phyloP scores from a whole-genome alignment of 2,329 filamentous ascomycete species.

The Fusarium goolgardi region DNA sequence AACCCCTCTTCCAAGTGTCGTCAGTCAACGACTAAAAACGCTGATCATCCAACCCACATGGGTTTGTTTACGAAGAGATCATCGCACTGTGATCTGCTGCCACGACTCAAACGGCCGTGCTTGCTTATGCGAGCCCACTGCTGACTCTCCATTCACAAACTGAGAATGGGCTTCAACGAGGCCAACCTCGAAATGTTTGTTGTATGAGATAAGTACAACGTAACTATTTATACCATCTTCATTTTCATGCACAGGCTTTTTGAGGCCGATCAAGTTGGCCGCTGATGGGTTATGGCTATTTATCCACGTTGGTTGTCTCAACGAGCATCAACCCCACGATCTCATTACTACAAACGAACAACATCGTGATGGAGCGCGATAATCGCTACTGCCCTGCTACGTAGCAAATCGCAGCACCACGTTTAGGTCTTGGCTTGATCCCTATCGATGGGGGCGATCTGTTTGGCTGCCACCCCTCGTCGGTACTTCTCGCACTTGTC shows the following conservation, averaged over 20 bases:
- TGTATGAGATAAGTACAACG: background rate
- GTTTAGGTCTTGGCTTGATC: constrained; percentile 35
- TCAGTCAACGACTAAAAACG: constrained; percentile 27
- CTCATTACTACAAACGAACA: constrained; percentile 6
- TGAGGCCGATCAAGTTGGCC: background rate
- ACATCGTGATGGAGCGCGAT: constrained; percentile 11
- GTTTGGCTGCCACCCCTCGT: constrained; percentile 38
- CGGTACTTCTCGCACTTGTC: constrained; percentile 41
- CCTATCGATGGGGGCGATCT: constrained; percentile 30
- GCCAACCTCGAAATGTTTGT: background rate
- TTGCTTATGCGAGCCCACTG: constrained; percentile 33
- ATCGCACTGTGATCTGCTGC: constrained; percentile 37
- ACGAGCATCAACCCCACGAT: constrained; percentile 1
- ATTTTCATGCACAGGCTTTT: background rate
- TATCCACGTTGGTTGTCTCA: background rate
- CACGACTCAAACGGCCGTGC: constrained; percentile 38
- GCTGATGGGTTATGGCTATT: background rate
- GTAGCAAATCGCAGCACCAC: constrained; percentile 32
- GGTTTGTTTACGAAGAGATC: constrained; percentile 31
- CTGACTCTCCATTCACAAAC: constrained; percentile 24
- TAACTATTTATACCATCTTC: background rate
- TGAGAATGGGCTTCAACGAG: background rate
- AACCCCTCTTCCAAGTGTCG: constrained; percentile 22
- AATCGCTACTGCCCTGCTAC: constrained; percentile 29
- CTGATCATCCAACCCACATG: constrained; percentile 31